phyloP scores from a whole-genome alignment of 495 filamentous ascomycete species.

The Penicillium salamii region DNA sequence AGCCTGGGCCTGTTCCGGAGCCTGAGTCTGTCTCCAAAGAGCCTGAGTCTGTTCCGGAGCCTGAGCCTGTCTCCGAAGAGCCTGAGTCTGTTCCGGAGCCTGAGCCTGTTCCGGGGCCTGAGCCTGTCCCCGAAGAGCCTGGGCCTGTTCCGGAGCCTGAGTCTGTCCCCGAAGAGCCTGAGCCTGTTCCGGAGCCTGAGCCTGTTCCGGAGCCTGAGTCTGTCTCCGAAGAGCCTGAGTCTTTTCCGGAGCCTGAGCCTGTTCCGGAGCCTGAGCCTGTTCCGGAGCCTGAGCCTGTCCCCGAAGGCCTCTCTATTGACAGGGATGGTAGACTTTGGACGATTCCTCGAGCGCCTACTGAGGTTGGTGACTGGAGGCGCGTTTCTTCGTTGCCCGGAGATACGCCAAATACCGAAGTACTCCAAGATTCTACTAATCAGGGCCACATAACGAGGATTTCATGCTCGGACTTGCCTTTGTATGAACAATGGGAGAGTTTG shows the following conservation, averaged over 20 bases:
- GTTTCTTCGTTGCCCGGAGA: background rate
- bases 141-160: constrained; percentile 1
- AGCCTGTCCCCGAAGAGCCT: background rate
- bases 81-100: constrained; percentile 1
- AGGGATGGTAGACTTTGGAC: too few relatives aligned
- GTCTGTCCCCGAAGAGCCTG: constrained; percentile 1
- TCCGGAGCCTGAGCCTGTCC: background rate
- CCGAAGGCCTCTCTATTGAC: too few relatives aligned
- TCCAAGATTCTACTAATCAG: background rate
- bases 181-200: background rate
- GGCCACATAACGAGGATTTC: constrained; percentile 9
- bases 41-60: background rate
- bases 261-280: background rate
- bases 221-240: constrained; percentile 5
- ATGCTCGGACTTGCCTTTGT: constrained; percentile 4
- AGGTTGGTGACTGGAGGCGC: too few relatives aligned
- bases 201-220: constrained; percentile 2
- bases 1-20: constrained; percentile 3
- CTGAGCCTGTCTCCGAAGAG: constrained; percentile 1
- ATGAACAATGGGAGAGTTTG: constrained; percentile 5
- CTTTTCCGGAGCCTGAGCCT: constrained; percentile 1
- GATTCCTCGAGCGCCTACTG: too few relatives aligned
- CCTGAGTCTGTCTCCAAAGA: background rate
- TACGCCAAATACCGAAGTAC: constrained; percentile 1
- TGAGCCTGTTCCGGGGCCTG: background rate